Evolutionary conservation across 129 eudicot species (phyloP).

Genomic region (Logfia minima): DNA sequence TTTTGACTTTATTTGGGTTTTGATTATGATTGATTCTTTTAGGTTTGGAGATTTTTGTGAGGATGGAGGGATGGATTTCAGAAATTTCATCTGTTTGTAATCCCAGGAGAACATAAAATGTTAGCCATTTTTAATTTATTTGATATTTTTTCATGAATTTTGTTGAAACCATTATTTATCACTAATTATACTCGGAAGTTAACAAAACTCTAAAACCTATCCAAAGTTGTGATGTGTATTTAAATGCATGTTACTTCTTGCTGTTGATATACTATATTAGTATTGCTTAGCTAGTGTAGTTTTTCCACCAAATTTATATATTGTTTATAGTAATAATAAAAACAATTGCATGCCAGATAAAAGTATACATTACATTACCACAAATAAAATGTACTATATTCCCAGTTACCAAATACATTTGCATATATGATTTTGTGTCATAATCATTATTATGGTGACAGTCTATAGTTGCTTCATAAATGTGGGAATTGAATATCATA

Average conservation of each 20-base stretch:
- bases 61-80: conserved; percentile 25
- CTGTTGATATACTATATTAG: no score
- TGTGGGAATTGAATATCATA: not conserved
- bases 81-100: conserved; percentile 22
- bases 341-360: no score
- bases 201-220: no score
- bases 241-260: no score
- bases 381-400: not conserved
- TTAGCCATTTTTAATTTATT: conserved; percentile 23
- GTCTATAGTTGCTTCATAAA: not conserved
- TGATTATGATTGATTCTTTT: conserved; percentile 28
- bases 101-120: conserved; percentile 20
- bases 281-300: no score
- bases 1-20: conserved; percentile 18
- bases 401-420: not conserved
- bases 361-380: conserved; percentile 5
- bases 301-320: no score
- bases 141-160: conserved; percentile 1
- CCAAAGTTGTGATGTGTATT: no score
- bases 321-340: no score
- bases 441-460: not conserved
- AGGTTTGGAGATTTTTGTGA: conserved; percentile 24
- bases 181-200: no score
- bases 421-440: not conserved
- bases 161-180: not conserved